Evolutionary conservation across 2,329 filamentous ascomycete species (phyloP), one percentile per base, ranked within the genome.

Genomic region (Alternaria burnsii): DNA sequence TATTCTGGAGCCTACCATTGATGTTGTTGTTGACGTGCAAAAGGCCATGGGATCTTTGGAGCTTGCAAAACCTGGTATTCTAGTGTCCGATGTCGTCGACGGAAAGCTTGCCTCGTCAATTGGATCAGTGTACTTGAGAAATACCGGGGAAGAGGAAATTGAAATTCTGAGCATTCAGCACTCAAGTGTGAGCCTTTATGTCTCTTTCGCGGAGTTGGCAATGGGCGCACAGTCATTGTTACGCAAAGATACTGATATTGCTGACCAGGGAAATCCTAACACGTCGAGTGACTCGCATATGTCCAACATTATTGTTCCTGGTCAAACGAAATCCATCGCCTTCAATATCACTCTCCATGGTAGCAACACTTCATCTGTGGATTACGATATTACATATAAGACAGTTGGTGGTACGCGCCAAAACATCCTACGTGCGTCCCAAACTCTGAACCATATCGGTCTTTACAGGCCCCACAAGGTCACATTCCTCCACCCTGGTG

Each of bases 401-500:
- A 55, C 46, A 8, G 38, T 62, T 14, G 53, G 59, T 42, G 59
- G 54, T 42, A 63, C 51, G 4, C 41, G 59, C 4, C n/a, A 59
- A 1, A 71, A 52, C 3, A 68, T 52, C 26, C 61, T 78, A 6
- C 42, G 61, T 28, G 70, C 74, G 3, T 73, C 66, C 10, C 75
- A 78, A 36, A 48, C 65, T 18, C 58, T 77, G 5, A 73, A 62
- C 7, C 64, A 50, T 58, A 9, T 74, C 68, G 14, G 58, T 79
- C n/a, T 46, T 7, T 76, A 79, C 47, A 76, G 82, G 10, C 75
- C 84, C 5, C 85, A 87, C 54, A 86, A 84, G 66, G 73, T 86
- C 44, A 87, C 85, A 1, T 87, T 82, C 65, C 72, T 83, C 36
- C 85, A 87, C 69, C 83, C 84, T 7, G 79, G 81, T 40, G 83